Percentiles rank a stretch among this genome's conserved stretches.
Conservation (phyloP, 2,329 filamentous ascomycete species). For the Hypoxylon sp. region DNA sequence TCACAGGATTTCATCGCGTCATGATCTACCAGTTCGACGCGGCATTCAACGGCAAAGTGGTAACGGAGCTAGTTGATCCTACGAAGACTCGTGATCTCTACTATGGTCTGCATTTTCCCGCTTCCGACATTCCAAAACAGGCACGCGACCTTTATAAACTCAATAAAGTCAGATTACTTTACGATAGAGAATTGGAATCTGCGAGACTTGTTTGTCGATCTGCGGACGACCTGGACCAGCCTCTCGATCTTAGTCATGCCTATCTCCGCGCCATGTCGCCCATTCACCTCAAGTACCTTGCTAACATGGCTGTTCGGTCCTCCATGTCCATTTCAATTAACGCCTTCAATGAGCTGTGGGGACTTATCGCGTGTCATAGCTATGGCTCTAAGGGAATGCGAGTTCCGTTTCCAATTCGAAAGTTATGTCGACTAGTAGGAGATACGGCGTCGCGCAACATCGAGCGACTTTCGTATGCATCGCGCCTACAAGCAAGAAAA, state of each 20-base stretch:
- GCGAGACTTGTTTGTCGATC: constrained; percentile 86
- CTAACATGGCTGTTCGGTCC: constrained; percentile 90
- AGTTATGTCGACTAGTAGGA: constrained; percentile 90
- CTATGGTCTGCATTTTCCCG: constrained; percentile 89
- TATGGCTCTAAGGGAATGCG: constrained; percentile 86
- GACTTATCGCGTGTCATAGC: constrained; percentile 86
- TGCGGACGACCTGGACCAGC: constrained; percentile 78
- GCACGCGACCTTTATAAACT: constrained; percentile 90
- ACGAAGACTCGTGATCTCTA: constrained; percentile 85
- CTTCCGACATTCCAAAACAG: constrained; percentile 87
- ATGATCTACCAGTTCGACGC: constrained; percentile 95
- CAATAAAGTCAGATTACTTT: constrained; percentile 89
- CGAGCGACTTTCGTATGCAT: constrained; percentile 88
- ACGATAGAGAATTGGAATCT: constrained; percentile 85
- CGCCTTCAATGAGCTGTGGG: constrained; percentile 88
- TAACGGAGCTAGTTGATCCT: constrained; percentile 88
- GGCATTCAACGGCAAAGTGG: constrained; percentile 85
- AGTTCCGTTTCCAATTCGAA: constrained; percentile 91
- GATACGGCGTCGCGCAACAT: constrained; percentile 91
- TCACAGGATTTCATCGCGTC: constrained; percentile 91
- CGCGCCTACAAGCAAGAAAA: constrained; percentile 86
- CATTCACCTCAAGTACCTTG: constrained; percentile 88
- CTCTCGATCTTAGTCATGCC: constrained; percentile 86
- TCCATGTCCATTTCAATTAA: constrained; percentile 97
- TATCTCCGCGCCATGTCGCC: constrained; percentile 93